Evolutionary conservation across 805 yeast species (phyloP).

Genomic region (Saccharomycopsis synnaedendra): DNA sequence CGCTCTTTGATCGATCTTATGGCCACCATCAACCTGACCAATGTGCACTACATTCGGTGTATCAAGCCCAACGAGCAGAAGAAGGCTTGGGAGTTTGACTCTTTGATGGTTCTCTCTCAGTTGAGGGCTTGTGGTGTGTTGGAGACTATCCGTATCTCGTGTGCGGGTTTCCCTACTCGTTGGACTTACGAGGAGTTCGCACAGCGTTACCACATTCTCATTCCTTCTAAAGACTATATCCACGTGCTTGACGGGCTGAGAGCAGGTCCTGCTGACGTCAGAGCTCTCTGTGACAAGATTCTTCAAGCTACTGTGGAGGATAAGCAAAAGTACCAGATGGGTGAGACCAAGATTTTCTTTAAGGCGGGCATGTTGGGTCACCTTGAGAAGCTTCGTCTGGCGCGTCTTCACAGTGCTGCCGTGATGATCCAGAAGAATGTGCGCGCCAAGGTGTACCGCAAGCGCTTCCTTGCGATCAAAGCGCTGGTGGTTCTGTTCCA

Average conservation of each 20-base stretch:
- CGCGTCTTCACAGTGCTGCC: constrained; percentile 69
- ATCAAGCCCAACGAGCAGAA: constrained; percentile 93
- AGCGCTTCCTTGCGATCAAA: constrained; percentile 42
- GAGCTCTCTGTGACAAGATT: constrained; percentile 57
- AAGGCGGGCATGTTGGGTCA: constrained; percentile 95
- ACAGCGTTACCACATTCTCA: constrained; percentile 73
- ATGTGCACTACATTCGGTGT: constrained; percentile 94
- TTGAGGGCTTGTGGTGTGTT: constrained; percentile 97
- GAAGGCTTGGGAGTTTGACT: constrained; percentile 92
- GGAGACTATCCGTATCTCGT: constrained; percentile 91
- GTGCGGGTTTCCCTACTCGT: constrained; percentile 96
- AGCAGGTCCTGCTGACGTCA: constrained; percentile 44
- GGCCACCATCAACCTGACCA: constrained; percentile 87
- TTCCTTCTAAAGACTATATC: constrained; percentile 61
- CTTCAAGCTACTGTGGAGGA: constrained; percentile 54
- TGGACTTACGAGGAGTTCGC: constrained; percentile 94
- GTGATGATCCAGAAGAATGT: constrained; percentile 76
- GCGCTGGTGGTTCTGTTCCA: constrained; percentile 48
- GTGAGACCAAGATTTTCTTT: constrained; percentile 89
- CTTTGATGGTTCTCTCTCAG: constrained; percentile 90
- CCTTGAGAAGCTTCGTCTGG: constrained; percentile 75
- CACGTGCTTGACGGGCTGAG: constrained; percentile 38
- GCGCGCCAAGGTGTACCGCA: constrained; percentile 53
- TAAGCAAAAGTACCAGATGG: constrained; percentile 69
- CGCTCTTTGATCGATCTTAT: constrained; percentile 84